phyloP scores from a whole-genome alignment of 2,329 filamentous ascomycete species.

The Trichocomaceae sp. region DNA sequence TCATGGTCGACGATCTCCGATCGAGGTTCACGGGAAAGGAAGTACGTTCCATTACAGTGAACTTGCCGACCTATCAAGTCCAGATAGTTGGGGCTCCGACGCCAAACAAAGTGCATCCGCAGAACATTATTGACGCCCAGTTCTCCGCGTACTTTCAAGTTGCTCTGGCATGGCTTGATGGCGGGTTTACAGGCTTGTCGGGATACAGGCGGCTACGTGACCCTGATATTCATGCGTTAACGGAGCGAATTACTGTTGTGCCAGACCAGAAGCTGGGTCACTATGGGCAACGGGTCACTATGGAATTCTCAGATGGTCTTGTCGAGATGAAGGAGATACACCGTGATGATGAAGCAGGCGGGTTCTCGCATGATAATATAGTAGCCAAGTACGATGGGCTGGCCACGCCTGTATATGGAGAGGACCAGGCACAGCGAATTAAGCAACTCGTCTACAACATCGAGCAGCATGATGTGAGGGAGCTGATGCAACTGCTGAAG shows the following conservation, averaged over 20 bases:
- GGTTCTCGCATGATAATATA: neutral
- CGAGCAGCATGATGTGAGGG: neutral
- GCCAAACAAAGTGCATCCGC: conserved; percentile 30
- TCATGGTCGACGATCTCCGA: neutral
- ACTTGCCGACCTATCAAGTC: neutral
- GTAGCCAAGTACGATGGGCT: neutral
- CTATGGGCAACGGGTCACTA: neutral
- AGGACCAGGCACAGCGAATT: neutral
- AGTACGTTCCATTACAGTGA: neutral
- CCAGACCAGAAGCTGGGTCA: neutral
- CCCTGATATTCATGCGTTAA: neutral
- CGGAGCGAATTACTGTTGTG: neutral
- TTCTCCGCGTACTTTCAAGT: conserved; percentile 31
- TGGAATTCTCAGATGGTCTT: neutral
- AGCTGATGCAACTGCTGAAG: neutral
- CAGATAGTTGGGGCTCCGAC: conserved; percentile 27
- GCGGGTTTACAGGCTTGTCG: neutral
- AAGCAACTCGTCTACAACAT: neutral
- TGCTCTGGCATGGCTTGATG: conserved; percentile 17
- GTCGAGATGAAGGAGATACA: neutral
- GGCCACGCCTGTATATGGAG: neutral
- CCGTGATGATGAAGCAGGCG: neutral
- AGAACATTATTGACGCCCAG: conserved; percentile 31
- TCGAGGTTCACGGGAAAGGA: neutral
- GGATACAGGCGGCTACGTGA: neutral